Base-by-base conservation (phyloP, 2,329 filamentous ascomycete species). In the Botrytis tulipae region DNA sequence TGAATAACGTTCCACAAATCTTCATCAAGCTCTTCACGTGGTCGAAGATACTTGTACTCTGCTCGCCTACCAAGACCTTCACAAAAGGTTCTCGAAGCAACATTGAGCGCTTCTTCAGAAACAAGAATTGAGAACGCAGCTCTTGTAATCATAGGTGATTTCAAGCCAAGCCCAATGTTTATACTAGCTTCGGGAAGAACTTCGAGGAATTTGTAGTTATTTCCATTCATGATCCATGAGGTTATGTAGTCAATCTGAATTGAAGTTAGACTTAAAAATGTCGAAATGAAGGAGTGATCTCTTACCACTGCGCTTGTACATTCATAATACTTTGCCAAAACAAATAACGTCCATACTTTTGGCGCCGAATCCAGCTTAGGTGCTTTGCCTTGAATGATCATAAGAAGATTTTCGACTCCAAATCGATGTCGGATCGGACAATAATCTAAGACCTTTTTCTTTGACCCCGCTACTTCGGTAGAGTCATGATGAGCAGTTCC, bases 281-380 rank as follows among this genome's bases (percentile, higher is more conserved):
- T 35, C 20, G 29, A 32, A 35, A 29, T 60, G 20, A 18, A 32
- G 22, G 12, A 32, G 62, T 29, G n/a, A 18, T 29, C 25, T 76
- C 76, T 76, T 83, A 85, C 85, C 32, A 89, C 80, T 12, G 84
- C 79, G 7, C 77, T 75, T 2, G 81, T 79, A 72, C 88, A 87
- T 42, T 89, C 87, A 69, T 91, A 86, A 57, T 89, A 84, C 74
- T 88, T 87, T 12, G 89, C 87, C 14, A 93, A 80, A 4, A 86
- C 87, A 48, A 89, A 87, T n/a, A 92, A 84, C 0, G 90, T 92
- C 85, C 89, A 93, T 54, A 92, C 82, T 22, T 91, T 89, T 18
- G 87, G 84, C 0, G 91, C 91, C 0, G 90, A 92, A 80, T 93
- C 87, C 22, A 93, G 80, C 1, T 84, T 82, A 0, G 89, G 83